Evolutionary conservation across 768 basidiomycete species (phyloP), one percentile per base, ranked within the genome.

Genomic region (Boletus rex-veris): DNA sequence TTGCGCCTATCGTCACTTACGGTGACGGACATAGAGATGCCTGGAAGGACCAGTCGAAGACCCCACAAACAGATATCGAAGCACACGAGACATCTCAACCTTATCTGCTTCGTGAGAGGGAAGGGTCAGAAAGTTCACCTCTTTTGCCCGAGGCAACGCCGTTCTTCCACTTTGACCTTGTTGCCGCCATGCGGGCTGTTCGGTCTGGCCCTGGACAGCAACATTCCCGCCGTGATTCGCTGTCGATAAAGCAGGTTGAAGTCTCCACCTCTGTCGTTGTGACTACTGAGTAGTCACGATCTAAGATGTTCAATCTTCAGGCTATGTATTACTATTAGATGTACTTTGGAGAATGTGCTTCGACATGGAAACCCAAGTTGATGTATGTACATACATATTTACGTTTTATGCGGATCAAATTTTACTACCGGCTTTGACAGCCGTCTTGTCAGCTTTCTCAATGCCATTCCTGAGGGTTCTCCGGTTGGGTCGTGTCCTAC

Each of bases 111-210:
- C 48, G 11, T 15, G 54, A 15, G 14, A 33, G 40, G 10, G 39
- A 42, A 38, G 24, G n/a, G 7, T 54, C 38, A 9, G 55, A 57
- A 30, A 44, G 10, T 21, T 62, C 35, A 16, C 71, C 79, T 15
- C 62, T 87, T 38, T 66, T 84, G 30, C 68, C 76, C 1, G 58
- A 74, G 9, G 77, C 80, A 37, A 92, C 88, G 7, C 90, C 90
- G 9, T 91, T 85, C 78, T 96, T 98, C 86, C 96, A 98, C 74
- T 75, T 97, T 59, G 94, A 96, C 68, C 73, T 98, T 36, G 71
- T 77, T 31, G 76, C 78, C 3, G 92, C 92, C 37, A 83, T 92
- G 38, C 75, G 71, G 8, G 84, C 85, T 12, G 90, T 88, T 6
- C 88, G 90, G 64, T 70, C 67, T 58, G 75, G 72, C 30, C 30